Evolutionary conservation across 2,329 filamentous ascomycete genomes (phyloP).

Genomic region (Fusarium citri): DNA sequence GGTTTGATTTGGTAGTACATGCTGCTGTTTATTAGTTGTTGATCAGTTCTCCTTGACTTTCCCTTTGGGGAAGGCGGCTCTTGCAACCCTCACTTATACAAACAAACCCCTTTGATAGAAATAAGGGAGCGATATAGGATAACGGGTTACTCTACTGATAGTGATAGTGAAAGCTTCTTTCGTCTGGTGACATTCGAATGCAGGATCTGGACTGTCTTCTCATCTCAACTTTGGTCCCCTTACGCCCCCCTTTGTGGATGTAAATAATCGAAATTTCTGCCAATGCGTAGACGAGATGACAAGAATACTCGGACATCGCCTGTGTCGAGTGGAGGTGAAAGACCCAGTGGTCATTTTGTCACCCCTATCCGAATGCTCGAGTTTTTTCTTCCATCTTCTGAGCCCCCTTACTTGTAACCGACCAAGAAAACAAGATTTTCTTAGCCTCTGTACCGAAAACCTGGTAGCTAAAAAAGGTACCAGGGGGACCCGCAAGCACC

Average conservation of each 20-base stretch:
- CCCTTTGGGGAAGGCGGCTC: not conserved
- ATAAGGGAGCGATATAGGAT: not conserved
- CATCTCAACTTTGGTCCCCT: not conserved
- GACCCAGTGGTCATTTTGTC: not conserved
- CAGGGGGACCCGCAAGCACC: not conserved
- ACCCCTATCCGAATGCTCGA: not conserved
- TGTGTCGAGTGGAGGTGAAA: not conserved
- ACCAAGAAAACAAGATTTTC: conserved; percentile 3
- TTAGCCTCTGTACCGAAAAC: conserved; percentile 3
- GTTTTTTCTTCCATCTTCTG: conserved; percentile 5
- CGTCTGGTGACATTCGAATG: not conserved
- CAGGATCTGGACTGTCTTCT: not conserved
- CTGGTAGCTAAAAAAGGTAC: conserved; percentile 5
- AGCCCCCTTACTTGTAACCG: not conserved
- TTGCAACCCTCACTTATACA: not conserved
- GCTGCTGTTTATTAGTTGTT: not conserved
- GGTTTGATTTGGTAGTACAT: not conserved
- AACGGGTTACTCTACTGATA: not conserved
- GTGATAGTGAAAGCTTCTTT: not conserved
- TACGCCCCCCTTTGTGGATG: conserved; percentile 2
- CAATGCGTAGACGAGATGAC: conserved; percentile 1
- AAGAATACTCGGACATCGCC: conserved; percentile 3
- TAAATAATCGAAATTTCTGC: conserved; percentile 4
- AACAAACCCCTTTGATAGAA: not conserved
- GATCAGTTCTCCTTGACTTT: not conserved